phyloP scores from a whole-genome alignment of 768 basidiomycete genomes.

The Podaxis sp. region DNA sequence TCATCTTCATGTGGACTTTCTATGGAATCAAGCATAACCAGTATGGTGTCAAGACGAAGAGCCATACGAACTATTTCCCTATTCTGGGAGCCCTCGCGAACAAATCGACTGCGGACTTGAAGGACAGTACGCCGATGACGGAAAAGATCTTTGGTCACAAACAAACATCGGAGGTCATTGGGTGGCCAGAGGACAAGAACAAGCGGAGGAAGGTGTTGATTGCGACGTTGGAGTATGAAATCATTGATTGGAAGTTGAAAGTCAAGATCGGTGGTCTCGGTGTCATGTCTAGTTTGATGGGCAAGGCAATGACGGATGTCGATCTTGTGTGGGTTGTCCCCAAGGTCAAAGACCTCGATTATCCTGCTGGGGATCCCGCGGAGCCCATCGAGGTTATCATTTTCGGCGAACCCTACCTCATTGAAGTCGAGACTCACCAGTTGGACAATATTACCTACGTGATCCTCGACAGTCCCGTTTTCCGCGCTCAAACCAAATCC shows the following conservation, averaged over 20 bases:
- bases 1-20: constrained; percentile 94
- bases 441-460: constrained; percentile 96
- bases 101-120: constrained; percentile 71
- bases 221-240: constrained; percentile 92
- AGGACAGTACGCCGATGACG: constrained; percentile 58
- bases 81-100: constrained; percentile 68
- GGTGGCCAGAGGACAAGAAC: constrained; percentile 94
- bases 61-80: constrained; percentile 80
- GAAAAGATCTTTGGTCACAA: constrained; percentile 78
- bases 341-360: constrained; percentile 93
- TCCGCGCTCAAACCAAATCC: constrained; percentile 94
- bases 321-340: constrained; percentile 93
- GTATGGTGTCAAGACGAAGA: constrained; percentile 80
- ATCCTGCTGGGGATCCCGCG: constrained; percentile 86
- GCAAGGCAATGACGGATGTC: constrained; percentile 97
- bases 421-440: constrained; percentile 92
- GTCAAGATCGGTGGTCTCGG: constrained; percentile 98
- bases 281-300: constrained; percentile 98
- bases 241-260: constrained; percentile 96
- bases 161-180: constrained; percentile 71
- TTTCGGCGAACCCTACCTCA: constrained; percentile 93
- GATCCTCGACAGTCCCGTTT: constrained; percentile 92
- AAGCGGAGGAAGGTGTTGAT: constrained; percentile 93
- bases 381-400: constrained; percentile 97
- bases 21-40: constrained; percentile 95